A percentile compares a stretch with the other conserved stretches of the same genome.
phyloP scores from a whole-genome alignment of 768 basidiomycete species.

The Podaxis mareebaensis region DNA sequence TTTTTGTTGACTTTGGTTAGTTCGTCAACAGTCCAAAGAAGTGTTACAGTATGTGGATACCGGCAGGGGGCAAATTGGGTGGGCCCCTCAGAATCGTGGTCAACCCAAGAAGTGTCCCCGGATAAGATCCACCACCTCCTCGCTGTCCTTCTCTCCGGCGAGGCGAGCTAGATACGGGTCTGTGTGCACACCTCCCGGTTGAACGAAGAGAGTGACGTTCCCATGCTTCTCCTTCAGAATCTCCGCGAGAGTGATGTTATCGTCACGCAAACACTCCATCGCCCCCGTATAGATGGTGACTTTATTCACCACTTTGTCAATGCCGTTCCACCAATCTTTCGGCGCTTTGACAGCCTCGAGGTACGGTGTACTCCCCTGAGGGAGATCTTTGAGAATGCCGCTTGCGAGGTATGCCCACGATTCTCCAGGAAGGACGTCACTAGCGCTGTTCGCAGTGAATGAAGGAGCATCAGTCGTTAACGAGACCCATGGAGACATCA shows the following conservation, averaged over 20 bases:
- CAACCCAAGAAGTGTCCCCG: not conserved
- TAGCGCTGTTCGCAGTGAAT: slow-evolving; percentile 12
- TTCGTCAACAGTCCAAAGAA: too few species aligned
- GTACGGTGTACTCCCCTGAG: slow-evolving; percentile 28
- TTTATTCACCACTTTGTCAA: slow-evolving; percentile 28
- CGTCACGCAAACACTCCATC: slow-evolving; percentile 33
- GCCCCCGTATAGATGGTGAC: slow-evolving; percentile 35
- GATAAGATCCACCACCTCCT: slow-evolving; percentile 22
- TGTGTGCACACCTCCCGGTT: slow-evolving; percentile 33
- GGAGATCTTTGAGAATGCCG: slow-evolving; percentile 26
- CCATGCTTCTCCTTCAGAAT: slow-evolving; percentile 23
- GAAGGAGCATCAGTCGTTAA: slow-evolving; percentile 21
- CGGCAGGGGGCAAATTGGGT: not conserved
- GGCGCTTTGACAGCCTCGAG: slow-evolving; percentile 32
- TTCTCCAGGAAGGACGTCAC: slow-evolving; percentile 1
- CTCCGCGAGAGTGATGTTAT: slow-evolving; percentile 25
- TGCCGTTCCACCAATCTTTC: slow-evolving; percentile 30
- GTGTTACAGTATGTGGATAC: too few species aligned
- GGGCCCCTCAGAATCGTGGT: not conserved
- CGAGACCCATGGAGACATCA: slow-evolving; percentile 43
- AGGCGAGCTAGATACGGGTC: slow-evolving; percentile 33
- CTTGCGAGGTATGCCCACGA: slow-evolving; percentile 17
- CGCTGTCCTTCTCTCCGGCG: slow-evolving; percentile 18
- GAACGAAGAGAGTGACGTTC: slow-evolving; percentile 25
- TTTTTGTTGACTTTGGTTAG: not conserved